Conservation (phyloP, 2,329 filamentous ascomycete species). For the Seiridium cupressi region DNA sequence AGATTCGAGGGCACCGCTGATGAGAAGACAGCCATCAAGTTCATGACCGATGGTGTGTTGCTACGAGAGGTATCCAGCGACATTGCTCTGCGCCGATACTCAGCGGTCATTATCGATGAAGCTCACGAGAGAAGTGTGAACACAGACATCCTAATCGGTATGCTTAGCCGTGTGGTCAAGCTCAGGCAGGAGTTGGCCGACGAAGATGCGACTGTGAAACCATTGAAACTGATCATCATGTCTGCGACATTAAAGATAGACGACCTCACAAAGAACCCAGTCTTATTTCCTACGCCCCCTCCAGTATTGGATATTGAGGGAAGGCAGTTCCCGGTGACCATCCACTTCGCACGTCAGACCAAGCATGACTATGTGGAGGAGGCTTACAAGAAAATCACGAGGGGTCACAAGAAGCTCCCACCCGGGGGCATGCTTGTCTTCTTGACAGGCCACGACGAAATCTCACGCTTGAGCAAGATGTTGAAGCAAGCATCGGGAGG, state of each 20-base stretch:
- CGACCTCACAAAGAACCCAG: constrained; percentile 82
- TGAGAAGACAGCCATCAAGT: constrained; percentile 86
- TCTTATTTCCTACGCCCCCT: constrained; percentile 74
- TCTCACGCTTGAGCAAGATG: constrained; percentile 75
- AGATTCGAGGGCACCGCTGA: constrained; percentile 86
- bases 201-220: constrained; percentile 69
- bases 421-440: constrained; percentile 92
- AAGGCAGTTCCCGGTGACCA: constrained; percentile 84
- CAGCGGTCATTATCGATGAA: constrained; percentile 91
- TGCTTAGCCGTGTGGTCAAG: constrained; percentile 90
- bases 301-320: constrained; percentile 89
- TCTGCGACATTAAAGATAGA: constrained; percentile 90
- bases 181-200: constrained; percentile 72
- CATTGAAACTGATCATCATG: constrained; percentile 96
- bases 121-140: constrained; percentile 97
- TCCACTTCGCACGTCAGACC: constrained; percentile 84
- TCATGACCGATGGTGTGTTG: constrained; percentile 98
- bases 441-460: constrained; percentile 90
- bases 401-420: constrained; percentile 86
- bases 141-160: constrained; percentile 96
- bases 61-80: constrained; percentile 89
- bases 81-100: constrained; percentile 85
- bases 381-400: constrained; percentile 80
- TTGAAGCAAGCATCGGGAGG: constrained; percentile 68
- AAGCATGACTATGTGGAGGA: constrained; percentile 88